A percentile compares a stretch with the other conserved stretches of the same genome.
Evolutionary conservation across 495 filamentous ascomycete genomes (phyloP).

Genomic region (Tuber indicum): DNA sequence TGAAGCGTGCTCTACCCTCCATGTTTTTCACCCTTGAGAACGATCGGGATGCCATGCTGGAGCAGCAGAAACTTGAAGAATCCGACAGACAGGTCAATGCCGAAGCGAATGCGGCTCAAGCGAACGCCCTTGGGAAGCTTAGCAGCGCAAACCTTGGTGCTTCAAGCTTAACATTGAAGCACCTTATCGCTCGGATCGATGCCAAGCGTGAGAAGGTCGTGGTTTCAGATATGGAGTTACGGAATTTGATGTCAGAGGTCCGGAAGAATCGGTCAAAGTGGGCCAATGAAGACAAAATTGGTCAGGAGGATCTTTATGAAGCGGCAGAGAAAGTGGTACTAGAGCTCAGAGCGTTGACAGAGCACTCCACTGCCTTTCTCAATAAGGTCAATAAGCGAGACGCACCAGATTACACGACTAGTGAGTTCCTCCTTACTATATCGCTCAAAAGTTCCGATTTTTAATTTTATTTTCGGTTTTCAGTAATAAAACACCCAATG

Average conservation of each 20-base stretch:
- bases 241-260: conserved; percentile 90
- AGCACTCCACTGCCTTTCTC: conserved; percentile 89
- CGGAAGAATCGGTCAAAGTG: conserved; percentile 97
- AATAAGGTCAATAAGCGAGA: conserved; percentile 92
- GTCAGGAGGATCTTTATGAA: conserved; percentile 97
- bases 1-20: conserved; percentile 79
- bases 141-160: conserved; percentile 91
- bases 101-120: conserved; percentile 55
- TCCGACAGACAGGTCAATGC: conserved; percentile 92
- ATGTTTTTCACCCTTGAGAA: conserved; percentile 92
- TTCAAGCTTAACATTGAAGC: conserved; percentile 93
- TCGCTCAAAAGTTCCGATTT: conserved; percentile 1
- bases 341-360: conserved; percentile 91
- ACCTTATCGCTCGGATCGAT: conserved; percentile 92
- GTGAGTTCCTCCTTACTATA: conserved; percentile 49
- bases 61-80: conserved; percentile 94
- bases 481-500: conserved; percentile 97
- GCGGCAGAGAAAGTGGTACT: conserved; percentile 90
- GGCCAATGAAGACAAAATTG: conserved; percentile 94
- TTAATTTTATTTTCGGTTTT: conserved; percentile 18
- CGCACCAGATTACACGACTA: conserved; percentile 86
- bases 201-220: conserved; percentile 76
- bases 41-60: conserved; percentile 90
- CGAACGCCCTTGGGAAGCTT: conserved; percentile 61
- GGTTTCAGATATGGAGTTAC: conserved; percentile 85